These are phyloP conservation scores for Hymenoscyphus repandus DNA, from an alignment of 2,329 filamentous ascomycete species.

Conservation along the genomic window DNA sequence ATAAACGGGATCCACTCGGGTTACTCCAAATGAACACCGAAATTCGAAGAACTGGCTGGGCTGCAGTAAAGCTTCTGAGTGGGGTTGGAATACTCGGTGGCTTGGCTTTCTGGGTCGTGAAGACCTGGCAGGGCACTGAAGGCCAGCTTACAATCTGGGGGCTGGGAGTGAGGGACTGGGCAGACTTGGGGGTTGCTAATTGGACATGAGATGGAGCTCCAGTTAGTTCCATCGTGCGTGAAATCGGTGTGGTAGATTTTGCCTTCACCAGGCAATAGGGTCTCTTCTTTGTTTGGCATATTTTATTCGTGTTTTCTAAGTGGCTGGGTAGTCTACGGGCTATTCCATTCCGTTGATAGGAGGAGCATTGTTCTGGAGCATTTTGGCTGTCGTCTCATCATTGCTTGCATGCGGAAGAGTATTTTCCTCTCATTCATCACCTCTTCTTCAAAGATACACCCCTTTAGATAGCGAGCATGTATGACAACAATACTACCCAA, in stretches of 20 bases:
- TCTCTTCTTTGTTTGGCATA: neutral
- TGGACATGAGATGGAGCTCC: conserved; percentile 10
- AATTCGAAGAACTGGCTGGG: conserved; percentile 58
- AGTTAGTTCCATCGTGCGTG: neutral
- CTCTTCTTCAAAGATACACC: neutral
- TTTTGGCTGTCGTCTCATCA: neutral
- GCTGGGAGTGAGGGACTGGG: conserved; percentile 20
- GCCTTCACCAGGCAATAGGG: neutral
- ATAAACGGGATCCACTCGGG: conserved; percentile 68
- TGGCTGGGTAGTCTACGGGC: conserved; percentile 1
- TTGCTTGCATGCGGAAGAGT: too few relatives aligned
- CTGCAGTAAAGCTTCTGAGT: conserved; percentile 68
- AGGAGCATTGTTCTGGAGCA: neutral
- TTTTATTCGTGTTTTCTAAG: neutral
- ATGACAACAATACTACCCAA: neutral
- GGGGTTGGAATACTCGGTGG: conserved; percentile 71
- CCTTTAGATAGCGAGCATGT: neutral
- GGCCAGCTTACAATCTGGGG: conserved; percentile 14
- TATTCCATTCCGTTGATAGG: neutral
- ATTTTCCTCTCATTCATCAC: too few relatives aligned
- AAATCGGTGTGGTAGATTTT: neutral
- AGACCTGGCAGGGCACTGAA: conserved; percentile 14
- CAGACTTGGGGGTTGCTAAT: conserved; percentile 19
- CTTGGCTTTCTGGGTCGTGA: conserved; percentile 57
- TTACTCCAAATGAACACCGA: conserved; percentile 65